Evolutionary conservation across 164 flowering plant genomes (phyloP), one percentile per base, ranked within the genome.

Genomic region (Buxus sempervirens): DNA sequence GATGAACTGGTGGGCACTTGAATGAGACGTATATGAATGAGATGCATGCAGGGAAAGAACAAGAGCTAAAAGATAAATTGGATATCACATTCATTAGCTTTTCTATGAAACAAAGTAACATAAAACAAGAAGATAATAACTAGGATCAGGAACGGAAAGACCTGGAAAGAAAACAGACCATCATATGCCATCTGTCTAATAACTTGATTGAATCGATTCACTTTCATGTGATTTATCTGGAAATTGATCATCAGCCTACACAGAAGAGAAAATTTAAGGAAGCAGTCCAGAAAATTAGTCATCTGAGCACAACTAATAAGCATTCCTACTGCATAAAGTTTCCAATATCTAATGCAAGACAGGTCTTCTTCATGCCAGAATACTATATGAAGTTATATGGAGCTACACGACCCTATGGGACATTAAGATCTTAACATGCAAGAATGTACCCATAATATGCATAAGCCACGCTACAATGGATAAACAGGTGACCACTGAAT

Each of bases 51-150:
- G 26, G 0, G 4, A 45, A 45, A 15, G 10, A 45, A 45, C 10
- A 45, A 45, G 18, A 45, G 51, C 51, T 15, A 45, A 45, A 45
- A 22, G 22, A 22, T 21, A n/a, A 54, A 58, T 57, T 53, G 58
- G 60, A 56, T 55, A 60, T 32, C 64, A 73, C 64, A 69, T 75
- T 32, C 56, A 24, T 66, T 65, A 54, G 60, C 71, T 78, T 75
- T 55, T 55, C 82, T 82, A 78, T 82, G 70, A 74, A 64, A 80
- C 73, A 75, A 69, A 69, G 78, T 69, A 72, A 54, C 58, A 80
- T 78, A 73, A 55, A 58, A 78, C 81, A 73, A 58, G 78, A 67
- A 68, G 75, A 75, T 64, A 73, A 26, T 27, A n/a, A 26, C 26
- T 1, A 6, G 36, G 61, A 26, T 58, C 38, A 32, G 36, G 16